These are phyloP conservation scores for Avena sativa DNA, from an alignment of 176 grass and related monocot species.

Conservation along the genomic window DNA sequence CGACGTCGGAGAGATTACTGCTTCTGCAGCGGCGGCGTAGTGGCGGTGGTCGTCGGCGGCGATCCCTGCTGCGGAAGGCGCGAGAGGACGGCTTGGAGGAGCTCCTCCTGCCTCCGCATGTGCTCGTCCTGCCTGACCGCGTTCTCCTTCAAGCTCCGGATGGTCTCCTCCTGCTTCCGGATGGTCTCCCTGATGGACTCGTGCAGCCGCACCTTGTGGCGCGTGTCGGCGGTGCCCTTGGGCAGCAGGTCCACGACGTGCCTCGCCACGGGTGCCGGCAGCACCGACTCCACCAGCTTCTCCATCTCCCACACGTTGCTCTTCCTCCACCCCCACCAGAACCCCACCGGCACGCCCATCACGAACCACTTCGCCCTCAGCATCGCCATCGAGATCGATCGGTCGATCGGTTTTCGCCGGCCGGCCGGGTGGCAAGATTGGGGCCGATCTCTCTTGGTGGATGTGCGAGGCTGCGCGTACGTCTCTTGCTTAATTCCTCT, in stretches of 20 bases:
- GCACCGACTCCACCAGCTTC: slow-evolving; percentile 12
- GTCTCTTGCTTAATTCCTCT: too few relatives aligned
- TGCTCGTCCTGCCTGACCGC: background rate
- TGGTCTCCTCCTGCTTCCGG: background rate
- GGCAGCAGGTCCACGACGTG: slow-evolving; percentile 1
- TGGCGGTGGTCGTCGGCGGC: too few relatives aligned
- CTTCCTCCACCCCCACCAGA: slow-evolving; percentile 36
- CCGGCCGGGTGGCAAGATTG: too few relatives aligned
- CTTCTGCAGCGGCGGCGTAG: too few relatives aligned
- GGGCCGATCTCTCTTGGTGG: too few relatives aligned
- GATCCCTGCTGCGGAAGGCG: too few relatives aligned
- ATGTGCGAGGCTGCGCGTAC: too few relatives aligned
- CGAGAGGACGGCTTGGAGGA: too few relatives aligned
- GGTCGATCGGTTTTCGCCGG: too few relatives aligned
- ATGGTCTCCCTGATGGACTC: slow-evolving; percentile 11
- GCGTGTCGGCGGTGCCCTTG: slow-evolving; percentile 22
- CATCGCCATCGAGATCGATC: background rate
- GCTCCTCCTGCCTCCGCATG: background rate
- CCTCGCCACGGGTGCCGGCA: background rate
- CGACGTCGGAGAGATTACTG: too few relatives aligned
- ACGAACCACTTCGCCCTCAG: background rate
- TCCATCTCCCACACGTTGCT: slow-evolving; percentile 29
- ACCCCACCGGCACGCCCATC: slow-evolving; percentile 31
- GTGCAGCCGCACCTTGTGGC: slow-evolving; percentile 19
- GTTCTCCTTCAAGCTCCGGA: background rate